Base-by-base conservation (phyloP, 2,329 filamentous ascomycete species). In the Penicillium paneum region DNA sequence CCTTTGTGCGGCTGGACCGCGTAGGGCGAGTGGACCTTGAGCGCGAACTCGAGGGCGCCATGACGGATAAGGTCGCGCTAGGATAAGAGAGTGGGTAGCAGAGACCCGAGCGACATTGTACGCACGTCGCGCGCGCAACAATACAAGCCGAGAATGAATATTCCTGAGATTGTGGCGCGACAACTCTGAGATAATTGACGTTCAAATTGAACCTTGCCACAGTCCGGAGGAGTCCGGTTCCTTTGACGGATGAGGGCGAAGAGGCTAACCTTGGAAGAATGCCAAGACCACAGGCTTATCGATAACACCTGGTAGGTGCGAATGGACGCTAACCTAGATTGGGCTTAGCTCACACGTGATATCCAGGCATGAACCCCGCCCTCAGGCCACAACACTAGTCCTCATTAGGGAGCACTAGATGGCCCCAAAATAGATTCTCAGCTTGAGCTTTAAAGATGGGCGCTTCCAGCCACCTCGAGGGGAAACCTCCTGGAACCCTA, bases 361-460 rank as follows among this genome's bases (percentile, higher is more conserved):
- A 13, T 3, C 34, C 31, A 64, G 66, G 61, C 61, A 61, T 24
- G 42, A 58, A 67, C 47, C 67, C 61, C 65, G 62, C 66, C 64
- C 60, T 64, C 49, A 65, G 62, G 62, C 65, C 35, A 19, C 21
- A 2, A 60, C 55, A 49, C 67, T 66, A 70, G 43, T 32, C 67
- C 55, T 3, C 3, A 56, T 58, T 35, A 28, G 60, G 66, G 34
- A 63, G 57, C 60, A 57, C 58, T 61, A 59, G 57, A 59, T 56
- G 54, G 44, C 60, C 63, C 61, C 62, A 61, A 68, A 70, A 71
- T 71, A 71, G 68, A 67, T 67, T 67, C 65, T 63, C 64, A 65
- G 64, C 61, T 61, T 60, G 54, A 62, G 54, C 60, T 62, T 54
- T 54, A 54, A 54, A 38, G 51, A 63, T 58, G 61, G 52, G 59